Percentiles rank a stretch among this genome's conserved stretches.
Conservation (phyloP, 2,329 filamentous ascomycete species). For the Rhinocladiella similis region DNA sequence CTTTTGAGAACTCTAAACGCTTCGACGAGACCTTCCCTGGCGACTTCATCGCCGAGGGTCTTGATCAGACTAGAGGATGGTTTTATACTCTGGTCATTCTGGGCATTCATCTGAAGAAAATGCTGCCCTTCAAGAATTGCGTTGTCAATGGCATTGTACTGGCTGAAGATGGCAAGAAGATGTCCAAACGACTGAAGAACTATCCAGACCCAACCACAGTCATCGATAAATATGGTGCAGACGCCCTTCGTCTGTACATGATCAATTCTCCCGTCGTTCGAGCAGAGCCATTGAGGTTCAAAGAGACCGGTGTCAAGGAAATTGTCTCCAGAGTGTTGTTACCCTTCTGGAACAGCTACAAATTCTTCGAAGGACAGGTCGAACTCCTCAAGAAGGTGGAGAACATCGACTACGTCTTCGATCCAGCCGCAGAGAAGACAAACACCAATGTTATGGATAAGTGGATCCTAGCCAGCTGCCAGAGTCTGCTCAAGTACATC, state of each 20-base stretch:
- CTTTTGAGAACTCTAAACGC: slow-evolving; percentile 76
- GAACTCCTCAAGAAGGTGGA: slow-evolving; percentile 83
- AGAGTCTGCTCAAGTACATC: slow-evolving; percentile 81
- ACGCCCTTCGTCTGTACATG: slow-evolving; percentile 86
- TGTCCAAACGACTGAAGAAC: slow-evolving; percentile 91
- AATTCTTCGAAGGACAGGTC: slow-evolving; percentile 85
- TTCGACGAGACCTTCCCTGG: slow-evolving; percentile 77
- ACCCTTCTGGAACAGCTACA: slow-evolving; percentile 88
- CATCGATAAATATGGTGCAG: slow-evolving; percentile 80
- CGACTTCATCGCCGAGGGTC: slow-evolving; percentile 84
- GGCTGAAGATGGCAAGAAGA: slow-evolving; percentile 90
- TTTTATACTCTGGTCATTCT: slow-evolving; percentile 86
- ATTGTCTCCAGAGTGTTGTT: slow-evolving; percentile 83
- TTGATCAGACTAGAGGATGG: slow-evolving; percentile 89
- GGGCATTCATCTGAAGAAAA: slow-evolving; percentile 77
- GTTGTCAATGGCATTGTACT: slow-evolving; percentile 87
- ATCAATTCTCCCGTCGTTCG: slow-evolving; percentile 90
- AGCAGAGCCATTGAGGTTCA: slow-evolving; percentile 81
- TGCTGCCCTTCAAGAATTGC: slow-evolving; percentile 82
- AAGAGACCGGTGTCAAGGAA: slow-evolving; percentile 83
- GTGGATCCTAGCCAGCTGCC: slow-evolving; percentile 85
- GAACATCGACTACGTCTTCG: slow-evolving; percentile 70
- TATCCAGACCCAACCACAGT: slow-evolving; percentile 79
- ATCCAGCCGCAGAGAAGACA: slow-evolving; percentile 67
- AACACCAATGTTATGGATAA: slow-evolving; percentile 88